These are phyloP conservation scores for Leptographium radiaticola DNA, from an alignment of 2,329 filamentous ascomycete species.

Conservation along the genomic window DNA sequence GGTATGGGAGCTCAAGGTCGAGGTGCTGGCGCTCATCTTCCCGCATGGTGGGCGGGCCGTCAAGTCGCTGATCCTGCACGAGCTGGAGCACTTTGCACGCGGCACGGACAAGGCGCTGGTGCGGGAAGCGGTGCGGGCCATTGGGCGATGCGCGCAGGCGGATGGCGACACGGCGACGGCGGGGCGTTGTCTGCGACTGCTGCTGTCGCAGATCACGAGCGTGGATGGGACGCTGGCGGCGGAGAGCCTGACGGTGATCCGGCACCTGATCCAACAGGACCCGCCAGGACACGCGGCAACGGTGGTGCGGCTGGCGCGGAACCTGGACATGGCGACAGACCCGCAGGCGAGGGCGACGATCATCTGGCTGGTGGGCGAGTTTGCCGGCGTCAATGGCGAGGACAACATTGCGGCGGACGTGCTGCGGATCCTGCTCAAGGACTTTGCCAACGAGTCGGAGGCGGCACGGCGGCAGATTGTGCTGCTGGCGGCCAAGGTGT, in stretches of 20 bases:
- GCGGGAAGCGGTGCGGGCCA: constrained; percentile 79
- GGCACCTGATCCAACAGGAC: constrained; percentile 88
- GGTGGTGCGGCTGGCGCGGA: constrained; percentile 78
- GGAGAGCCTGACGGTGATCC: constrained; percentile 86
- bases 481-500: constrained; percentile 89
- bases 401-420: constrained; percentile 92
- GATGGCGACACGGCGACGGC: constrained; percentile 48
- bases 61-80: constrained; percentile 79
- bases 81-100: constrained; percentile 85
- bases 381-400: constrained; percentile 63
- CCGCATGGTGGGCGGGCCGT: constrained; percentile 62
- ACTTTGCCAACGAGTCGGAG: constrained; percentile 74
- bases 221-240: constrained; percentile 79
- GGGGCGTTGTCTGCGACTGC: constrained; percentile 64
- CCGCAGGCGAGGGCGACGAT: constrained; percentile 86
- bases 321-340: constrained; percentile 78
- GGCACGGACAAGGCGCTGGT: constrained; percentile 63
- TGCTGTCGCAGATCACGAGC: constrained; percentile 79
- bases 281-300: constrained; percentile 70
- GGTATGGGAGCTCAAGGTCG: constrained; percentile 85
- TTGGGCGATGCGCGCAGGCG: constrained; percentile 82
- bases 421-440: constrained; percentile 66
- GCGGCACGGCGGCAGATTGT: constrained; percentile 84
- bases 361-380: constrained; percentile 95
- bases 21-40: constrained; percentile 82